Evolutionary conservation across 495 filamentous ascomycete species (phyloP).

Genomic region (Lepidopterella palustris): DNA sequence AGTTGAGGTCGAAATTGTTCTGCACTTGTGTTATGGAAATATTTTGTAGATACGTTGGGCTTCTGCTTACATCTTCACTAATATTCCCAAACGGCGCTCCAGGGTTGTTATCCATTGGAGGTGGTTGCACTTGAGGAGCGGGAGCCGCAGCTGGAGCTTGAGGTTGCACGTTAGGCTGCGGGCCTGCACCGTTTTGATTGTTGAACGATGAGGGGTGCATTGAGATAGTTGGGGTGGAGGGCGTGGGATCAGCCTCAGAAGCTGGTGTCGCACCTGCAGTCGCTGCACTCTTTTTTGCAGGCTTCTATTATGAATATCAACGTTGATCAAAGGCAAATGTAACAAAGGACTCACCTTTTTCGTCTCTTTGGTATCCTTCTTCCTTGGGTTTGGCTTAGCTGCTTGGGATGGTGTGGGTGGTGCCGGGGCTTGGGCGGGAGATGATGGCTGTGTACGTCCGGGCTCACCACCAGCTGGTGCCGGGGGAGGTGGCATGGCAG

Average conservation of each 20-base stretch:
- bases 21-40: conserved; percentile 35
- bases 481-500: conserved; percentile 82
- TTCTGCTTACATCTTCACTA: conserved; percentile 29
- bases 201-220: conserved; percentile 59
- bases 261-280: conserved; percentile 67
- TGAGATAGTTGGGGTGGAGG: conserved; percentile 82
- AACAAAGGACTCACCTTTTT: conserved; percentile 62
- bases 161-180: conserved; percentile 41
- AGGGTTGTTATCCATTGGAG: conserved; percentile 41
- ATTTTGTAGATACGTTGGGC: not conserved
- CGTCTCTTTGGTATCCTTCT: conserved; percentile 65
- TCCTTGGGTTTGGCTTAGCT: conserved; percentile 77
- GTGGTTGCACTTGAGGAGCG: conserved; percentile 28
- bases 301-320: conserved; percentile 44
- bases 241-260: conserved; percentile 65
- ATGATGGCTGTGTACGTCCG: conserved; percentile 63
- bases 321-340: conserved; percentile 27
- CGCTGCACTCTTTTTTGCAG: conserved; percentile 63
- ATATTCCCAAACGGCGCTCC: conserved; percentile 30
- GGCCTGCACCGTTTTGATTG: conserved; percentile 46
- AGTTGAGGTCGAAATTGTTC: conserved; percentile 22
- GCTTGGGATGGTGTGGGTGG: conserved; percentile 80
- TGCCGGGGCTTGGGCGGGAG: conserved; percentile 70
- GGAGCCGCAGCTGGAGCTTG: conserved; percentile 40
- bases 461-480: conserved; percentile 59